Base-by-base conservation (phyloP, 768 basidiomycete species). In the Serpula lacrymans region DNA sequence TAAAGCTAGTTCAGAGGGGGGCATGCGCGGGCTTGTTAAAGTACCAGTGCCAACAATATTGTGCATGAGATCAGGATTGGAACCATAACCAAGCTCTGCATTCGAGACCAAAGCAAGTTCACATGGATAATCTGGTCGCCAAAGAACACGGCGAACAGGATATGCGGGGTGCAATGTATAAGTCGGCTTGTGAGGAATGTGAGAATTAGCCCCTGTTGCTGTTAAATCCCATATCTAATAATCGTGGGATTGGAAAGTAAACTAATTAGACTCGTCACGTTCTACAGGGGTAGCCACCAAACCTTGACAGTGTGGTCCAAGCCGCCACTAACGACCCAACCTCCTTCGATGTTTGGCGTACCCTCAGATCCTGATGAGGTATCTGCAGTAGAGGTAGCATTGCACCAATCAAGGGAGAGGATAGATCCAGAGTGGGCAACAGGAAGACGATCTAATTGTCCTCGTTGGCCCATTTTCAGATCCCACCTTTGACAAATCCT, bases 271-370 rank as follows among this genome's bases (percentile, higher is more conserved):
- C 34, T 10, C 18, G 21, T 14, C 11, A 3, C 12, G 5, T 3
- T 21, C 5, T 3, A n/a, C 11, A 26, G 14, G 12, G 40, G 17
- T 39, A 39, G 32, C 12, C 7, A 25, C 50, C 59, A 25, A 33
- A 80, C 86, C 68, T 90, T 89, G 36, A 90, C 87, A 21, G 74
- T 80, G 25, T 80, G 78, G 61, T 92, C 89, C 22, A 91, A 64
- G 0, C 88, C 84, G 10, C 82, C 86, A 39, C 84, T 89, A 5
- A 79, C 82, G 16, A 92, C 71, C 87, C 88, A 92, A 2, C 86
- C 85, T 5, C 61, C 57, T 7, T 56, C 54, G n/a, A 39, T 34
- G 14, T n/a, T n/a, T 34, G 33, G 57, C 16, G 41, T 23, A 10
- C 50, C 5, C 59, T 3, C 36, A 26, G 7, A 40, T 34, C 18